A percentile compares a stretch with the other conserved stretches of the same genome.
Conservation (phyloP, 2,329 filamentous ascomycete genomes). For the Cercospora brassicicola region DNA sequence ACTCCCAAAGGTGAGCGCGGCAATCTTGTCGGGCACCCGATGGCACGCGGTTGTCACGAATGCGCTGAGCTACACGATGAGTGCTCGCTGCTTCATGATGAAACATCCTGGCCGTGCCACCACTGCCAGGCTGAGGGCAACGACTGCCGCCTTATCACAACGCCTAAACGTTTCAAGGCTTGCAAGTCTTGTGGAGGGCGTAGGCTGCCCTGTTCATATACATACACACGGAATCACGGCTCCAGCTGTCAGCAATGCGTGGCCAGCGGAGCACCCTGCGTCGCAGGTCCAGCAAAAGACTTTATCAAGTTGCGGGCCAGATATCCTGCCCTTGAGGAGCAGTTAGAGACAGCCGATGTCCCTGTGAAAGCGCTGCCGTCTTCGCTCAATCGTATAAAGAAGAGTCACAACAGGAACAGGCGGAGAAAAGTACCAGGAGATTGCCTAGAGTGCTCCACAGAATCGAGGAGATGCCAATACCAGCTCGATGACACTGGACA, state of each 20-base stretch:
- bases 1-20: background rate
- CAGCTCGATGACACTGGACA: conserved; percentile 9
- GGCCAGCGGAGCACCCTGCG: conserved; percentile 34
- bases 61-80: conserved; percentile 14
- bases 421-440: conserved; percentile 2
- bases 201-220: conserved; percentile 40
- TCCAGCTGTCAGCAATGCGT: conserved; percentile 40
- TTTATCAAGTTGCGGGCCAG: conserved; percentile 27
- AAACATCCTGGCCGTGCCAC: conserved; percentile 41
- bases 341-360: conserved; percentile 9
- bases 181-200: conserved; percentile 41
- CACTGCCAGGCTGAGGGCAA: conserved; percentile 36
- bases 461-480: conserved; percentile 4
- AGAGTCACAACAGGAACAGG: background rate
- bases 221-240: conserved; percentile 28
- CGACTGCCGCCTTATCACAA: conserved; percentile 41
- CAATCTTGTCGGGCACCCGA: conserved; percentile 22
- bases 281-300: conserved; percentile 41
- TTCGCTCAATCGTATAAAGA: background rate
- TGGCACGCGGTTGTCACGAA: conserved; percentile 22
- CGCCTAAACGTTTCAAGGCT: conserved; percentile 37
- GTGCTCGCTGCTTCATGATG: conserved; percentile 42
- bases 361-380: background rate
- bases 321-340: conserved; percentile 25
- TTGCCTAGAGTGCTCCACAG: conserved; percentile 12